Evolutionary conservation across 2,329 filamentous ascomycete genomes (phyloP).

Genomic region (Metarhizium album): DNA sequence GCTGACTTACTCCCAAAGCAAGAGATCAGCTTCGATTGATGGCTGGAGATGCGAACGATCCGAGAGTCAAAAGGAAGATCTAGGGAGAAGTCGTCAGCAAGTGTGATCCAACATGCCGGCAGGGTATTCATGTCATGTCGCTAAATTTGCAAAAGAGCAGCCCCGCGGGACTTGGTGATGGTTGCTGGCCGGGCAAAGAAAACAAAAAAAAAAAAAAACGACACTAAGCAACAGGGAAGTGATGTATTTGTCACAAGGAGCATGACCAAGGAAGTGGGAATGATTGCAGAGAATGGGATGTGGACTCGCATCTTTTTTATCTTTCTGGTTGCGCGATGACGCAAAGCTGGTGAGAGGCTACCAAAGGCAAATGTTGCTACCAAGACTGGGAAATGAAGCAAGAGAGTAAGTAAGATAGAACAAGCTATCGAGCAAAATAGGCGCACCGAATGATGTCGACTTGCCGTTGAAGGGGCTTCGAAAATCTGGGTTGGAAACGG

Average conservation of each 20-base stretch:
- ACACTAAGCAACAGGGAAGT: neutral
- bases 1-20: conserved; percentile 16
- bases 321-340: conserved; percentile 16
- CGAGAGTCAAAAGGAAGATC: conserved; percentile 13
- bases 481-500: conserved; percentile 27
- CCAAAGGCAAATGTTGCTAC: conserved; percentile 35
- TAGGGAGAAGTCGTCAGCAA: neutral
- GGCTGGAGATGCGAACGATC: conserved; percentile 21
- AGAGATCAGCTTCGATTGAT: conserved; percentile 20
- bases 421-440: conserved; percentile 49
- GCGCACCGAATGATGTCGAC: conserved; percentile 24
- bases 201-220: too few species aligned
- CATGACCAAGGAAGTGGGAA: neutral
- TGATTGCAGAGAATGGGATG: neutral
- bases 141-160: neutral
- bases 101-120: neutral
- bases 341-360: conserved; percentile 19
- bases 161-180: neutral
- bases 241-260: neutral
- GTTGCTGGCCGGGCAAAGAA: too few species aligned
- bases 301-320: conserved; percentile 17
- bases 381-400: conserved; percentile 44
- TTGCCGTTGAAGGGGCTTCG: conserved; percentile 16
- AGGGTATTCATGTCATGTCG: neutral
- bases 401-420: conserved; percentile 50